Percentiles rank a stretch among this genome's conserved stretches.
Conservation (phyloP, 345 rosid species). For the Eucalyptus shirleyi region DNA sequence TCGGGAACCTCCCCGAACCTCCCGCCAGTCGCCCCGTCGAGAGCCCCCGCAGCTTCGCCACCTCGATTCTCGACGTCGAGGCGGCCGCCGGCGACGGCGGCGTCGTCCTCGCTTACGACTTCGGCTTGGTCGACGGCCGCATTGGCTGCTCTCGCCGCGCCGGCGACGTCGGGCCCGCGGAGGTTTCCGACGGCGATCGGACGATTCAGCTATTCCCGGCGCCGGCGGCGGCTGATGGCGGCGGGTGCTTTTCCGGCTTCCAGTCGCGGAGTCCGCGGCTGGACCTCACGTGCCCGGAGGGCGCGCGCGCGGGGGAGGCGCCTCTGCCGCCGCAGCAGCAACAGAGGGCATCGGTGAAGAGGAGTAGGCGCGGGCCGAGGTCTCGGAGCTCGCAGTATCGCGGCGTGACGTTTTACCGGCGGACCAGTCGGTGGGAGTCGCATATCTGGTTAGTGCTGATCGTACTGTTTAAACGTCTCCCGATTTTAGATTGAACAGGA, state of each 20-base stretch:
- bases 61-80: background rate
- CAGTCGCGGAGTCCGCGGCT: slow-evolving; percentile 5
- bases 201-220: slow-evolving; percentile 39
- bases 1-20: background rate
- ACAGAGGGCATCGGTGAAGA: slow-evolving; percentile 12
- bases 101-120: background rate
- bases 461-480: background rate
- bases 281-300: slow-evolving; percentile 14
- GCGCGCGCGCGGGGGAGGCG: slow-evolving; percentile 2
- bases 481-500: background rate
- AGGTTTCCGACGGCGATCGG: background rate
- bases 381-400: slow-evolving; percentile 74
- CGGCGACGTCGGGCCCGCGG: background rate
- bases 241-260: background rate
- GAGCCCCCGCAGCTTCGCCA: background rate
- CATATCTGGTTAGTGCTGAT: slow-evolving; percentile 48
- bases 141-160: background rate
- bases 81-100: background rate
- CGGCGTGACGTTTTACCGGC: slow-evolving; percentile 66
- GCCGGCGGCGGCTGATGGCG: background rate
- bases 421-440: slow-evolving; percentile 84
- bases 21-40: background rate
- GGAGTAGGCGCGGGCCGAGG: slow-evolving; percentile 73
- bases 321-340: slow-evolving; percentile 2
- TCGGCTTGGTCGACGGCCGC: background rate